Conservation (phyloP, 805 yeast genomes). For the Ogataea nakhonphanomensis region DNA sequence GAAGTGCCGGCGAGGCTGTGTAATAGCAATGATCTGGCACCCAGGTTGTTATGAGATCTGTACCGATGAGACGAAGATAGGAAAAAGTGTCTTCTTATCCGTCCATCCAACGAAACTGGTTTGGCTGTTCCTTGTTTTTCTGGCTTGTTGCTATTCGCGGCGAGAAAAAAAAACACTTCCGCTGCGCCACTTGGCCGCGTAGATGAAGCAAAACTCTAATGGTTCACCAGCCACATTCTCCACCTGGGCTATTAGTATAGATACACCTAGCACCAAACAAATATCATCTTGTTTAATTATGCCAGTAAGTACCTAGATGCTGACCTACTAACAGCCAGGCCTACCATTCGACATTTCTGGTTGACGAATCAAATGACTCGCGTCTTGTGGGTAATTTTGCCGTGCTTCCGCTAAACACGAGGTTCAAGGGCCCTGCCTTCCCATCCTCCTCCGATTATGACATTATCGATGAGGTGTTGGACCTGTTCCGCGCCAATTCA, state of each 20-base stretch:
- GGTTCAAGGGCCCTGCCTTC: constrained; percentile 87
- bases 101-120: constrained; percentile 6
- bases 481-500: constrained; percentile 91
- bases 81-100: constrained; percentile 6
- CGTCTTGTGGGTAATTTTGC: constrained; percentile 77
- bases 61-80: background rate
- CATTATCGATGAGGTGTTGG: constrained; percentile 86
- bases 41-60: background rate
- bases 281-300: constrained; percentile 2
- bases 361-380: constrained; percentile 53
- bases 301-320: constrained; percentile 14
- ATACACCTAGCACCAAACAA: constrained; percentile 4
- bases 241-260: background rate
- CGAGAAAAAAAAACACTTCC: constrained; percentile 2
- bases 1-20: constrained; percentile 1
- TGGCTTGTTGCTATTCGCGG: constrained; percentile 8
- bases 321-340: constrained; percentile 39
- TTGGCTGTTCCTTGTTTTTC: constrained; percentile 9
- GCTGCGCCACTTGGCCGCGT: constrained; percentile 1
- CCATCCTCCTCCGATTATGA: constrained; percentile 78
- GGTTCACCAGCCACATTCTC: constrained; percentile 1
- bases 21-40: constrained; percentile 1
- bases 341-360: constrained; percentile 74
- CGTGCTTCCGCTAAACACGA: constrained; percentile 80
- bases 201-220: no score